Conservation (phyloP, 257 asterid species). For the Primulina huaijiensis region DNA sequence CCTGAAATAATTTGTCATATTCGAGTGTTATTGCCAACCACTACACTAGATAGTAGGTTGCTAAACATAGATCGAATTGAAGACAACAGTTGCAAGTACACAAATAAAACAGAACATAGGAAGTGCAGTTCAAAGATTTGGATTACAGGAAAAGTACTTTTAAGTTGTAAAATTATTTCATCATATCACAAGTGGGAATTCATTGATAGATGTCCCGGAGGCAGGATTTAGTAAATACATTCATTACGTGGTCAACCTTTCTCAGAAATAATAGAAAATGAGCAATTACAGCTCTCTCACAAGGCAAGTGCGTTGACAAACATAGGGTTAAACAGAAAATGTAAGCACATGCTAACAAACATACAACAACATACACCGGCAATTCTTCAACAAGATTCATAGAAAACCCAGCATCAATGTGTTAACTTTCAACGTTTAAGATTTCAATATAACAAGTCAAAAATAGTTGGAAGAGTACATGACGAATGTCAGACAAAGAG, state of each 20-base stretch:
- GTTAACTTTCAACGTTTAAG: background rate
- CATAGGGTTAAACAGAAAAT: no score
- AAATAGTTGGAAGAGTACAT: conserved; percentile 43
- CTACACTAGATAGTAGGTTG: background rate
- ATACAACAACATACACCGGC: no score
- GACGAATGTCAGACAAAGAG: conserved; percentile 94
- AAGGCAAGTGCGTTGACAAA: background rate
- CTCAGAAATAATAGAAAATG: background rate
- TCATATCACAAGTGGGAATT: background rate
- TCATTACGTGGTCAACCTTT: background rate
- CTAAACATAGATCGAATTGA: background rate
- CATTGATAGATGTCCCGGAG: background rate
- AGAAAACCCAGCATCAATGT: background rate
- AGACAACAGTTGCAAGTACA: conserved; percentile 1
- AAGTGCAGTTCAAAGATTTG: background rate
- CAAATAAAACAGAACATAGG: background rate
- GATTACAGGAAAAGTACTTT: background rate
- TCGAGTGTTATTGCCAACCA: conserved; percentile 13
- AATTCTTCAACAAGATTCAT: background rate
- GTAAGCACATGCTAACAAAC: no score
- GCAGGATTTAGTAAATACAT: background rate
- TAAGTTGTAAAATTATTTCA: background rate
- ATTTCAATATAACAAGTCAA: background rate
- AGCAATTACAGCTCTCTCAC: background rate
- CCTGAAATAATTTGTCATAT: conserved; percentile 39